Evolutionary conservation across 495 filamentous ascomycete species (phyloP).

Genomic region (Penicillium subrubescens): DNA sequence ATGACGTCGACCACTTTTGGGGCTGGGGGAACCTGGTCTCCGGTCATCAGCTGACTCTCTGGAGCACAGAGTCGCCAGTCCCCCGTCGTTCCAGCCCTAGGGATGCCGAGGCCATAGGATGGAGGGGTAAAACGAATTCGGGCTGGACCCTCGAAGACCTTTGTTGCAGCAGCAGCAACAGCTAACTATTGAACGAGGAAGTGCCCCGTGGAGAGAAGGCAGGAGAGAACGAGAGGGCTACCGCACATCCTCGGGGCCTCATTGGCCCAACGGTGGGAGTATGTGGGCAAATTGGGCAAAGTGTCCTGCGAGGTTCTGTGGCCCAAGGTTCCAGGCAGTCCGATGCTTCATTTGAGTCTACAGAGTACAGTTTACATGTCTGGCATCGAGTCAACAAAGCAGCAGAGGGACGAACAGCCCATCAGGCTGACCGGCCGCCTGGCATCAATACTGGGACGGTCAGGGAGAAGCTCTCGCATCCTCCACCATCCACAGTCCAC

Average conservation of each 20-base stretch:
- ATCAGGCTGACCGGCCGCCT: neutral
- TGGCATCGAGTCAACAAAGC: neutral
- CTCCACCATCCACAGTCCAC: neutral
- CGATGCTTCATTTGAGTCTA: neutral
- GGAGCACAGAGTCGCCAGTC: neutral
- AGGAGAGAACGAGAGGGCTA: neutral
- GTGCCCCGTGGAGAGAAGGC: neutral
- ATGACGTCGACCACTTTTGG: conserved; percentile 31
- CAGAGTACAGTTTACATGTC: neutral
- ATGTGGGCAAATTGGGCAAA: neutral
- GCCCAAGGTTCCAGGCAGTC: neutral
- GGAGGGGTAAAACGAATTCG: neutral
- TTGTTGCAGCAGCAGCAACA: neutral
- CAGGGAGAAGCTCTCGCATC: neutral
- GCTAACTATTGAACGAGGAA: neutral
- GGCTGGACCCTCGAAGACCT: neutral
- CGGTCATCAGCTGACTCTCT: neutral
- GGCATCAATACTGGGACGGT: neutral
- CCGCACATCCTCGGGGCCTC: neutral
- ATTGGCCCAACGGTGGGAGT: neutral
- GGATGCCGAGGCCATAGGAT: neutral
- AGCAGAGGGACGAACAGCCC: neutral
- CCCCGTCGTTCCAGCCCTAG: neutral
- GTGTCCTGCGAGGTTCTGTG: neutral
- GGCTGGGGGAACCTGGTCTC: conserved; percentile 12